These are phyloP conservation scores for Globisporangium abappressorium DNA, from an alignment of 352 stramenopile genomes.

Conservation along the genomic window DNA sequence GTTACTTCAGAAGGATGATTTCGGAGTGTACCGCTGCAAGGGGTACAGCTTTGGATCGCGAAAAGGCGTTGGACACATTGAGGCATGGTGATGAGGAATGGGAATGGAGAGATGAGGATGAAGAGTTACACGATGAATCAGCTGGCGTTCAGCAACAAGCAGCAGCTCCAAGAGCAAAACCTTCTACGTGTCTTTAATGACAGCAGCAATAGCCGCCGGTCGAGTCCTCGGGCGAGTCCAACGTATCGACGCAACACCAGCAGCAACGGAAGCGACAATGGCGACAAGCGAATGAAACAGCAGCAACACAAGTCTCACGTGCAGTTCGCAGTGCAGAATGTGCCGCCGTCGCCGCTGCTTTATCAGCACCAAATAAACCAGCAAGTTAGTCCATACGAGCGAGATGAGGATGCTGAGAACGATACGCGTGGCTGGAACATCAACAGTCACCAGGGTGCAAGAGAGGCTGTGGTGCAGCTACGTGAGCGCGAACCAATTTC, in stretches of 20 bases:
- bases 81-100: neutral
- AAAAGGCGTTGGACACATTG: slow-evolving; percentile 13
- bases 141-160: slow-evolving; percentile 22
- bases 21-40: neutral
- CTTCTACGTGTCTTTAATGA: neutral
- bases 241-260: neutral
- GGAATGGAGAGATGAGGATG: neutral
- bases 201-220: neutral
- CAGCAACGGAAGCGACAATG: slow-evolving; percentile 1
- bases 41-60: slow-evolving; percentile 5
- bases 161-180: neutral
- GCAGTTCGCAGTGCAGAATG: slow-evolving; percentile 45
- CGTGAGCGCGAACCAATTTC: neutral
- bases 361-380: slow-evolving; percentile 22
- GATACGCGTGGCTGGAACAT: neutral
- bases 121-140: slow-evolving; percentile 16
- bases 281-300: neutral
- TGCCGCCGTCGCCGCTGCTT: slow-evolving; percentile 36
- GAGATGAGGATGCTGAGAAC: neutral
- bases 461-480: neutral
- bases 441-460: neutral
- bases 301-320: slow-evolving; percentile 23
- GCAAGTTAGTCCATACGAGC: neutral
- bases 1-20: neutral
- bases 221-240: neutral